phyloP scores from a whole-genome alignment of 2,329 filamentous ascomycete species.

The Xylaria sp. region DNA sequence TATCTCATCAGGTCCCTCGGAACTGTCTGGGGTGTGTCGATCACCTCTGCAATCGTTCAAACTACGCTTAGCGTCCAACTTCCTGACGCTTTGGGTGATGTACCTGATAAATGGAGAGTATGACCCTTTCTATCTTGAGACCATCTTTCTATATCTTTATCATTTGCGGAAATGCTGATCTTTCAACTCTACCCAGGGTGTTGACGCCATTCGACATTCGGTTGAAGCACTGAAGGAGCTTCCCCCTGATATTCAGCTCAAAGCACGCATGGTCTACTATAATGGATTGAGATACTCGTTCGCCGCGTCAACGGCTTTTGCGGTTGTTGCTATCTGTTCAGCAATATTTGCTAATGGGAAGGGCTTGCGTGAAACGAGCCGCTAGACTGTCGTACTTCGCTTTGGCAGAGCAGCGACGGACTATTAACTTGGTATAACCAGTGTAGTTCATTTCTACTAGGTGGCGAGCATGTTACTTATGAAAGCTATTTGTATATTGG shows the following conservation, averaged over 20 bases:
- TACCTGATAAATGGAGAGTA: constrained; percentile 63
- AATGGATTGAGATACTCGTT: constrained; percentile 60
- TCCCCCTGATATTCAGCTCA: constrained; percentile 58
- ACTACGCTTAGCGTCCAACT: constrained; percentile 60
- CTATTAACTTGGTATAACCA: too few relatives aligned
- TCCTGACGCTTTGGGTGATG: constrained; percentile 54
- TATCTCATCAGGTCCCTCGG: constrained; percentile 67
- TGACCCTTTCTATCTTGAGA: constrained; percentile 27
- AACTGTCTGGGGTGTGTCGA: constrained; percentile 65
- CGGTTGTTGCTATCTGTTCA: constrained; percentile 50
- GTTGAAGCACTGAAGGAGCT: constrained; percentile 58
- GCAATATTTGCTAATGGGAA: constrained; percentile 47
- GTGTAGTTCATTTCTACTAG: too few relatives aligned
- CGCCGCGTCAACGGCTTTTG: constrained; percentile 55
- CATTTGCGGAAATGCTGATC: constrained; percentile 32
- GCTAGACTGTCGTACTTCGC: neutral
- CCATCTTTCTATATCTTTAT: constrained; percentile 10
- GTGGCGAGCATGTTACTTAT: too few relatives aligned
- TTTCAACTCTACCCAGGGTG: constrained; percentile 47
- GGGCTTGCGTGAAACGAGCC: constrained; percentile 33
- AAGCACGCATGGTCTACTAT: constrained; percentile 62
- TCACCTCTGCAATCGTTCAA: constrained; percentile 65
- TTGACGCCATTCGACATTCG: constrained; percentile 64
- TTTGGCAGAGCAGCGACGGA: too few relatives aligned
- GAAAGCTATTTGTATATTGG: too few relatives aligned